Base-by-base conservation (phyloP, 371 early-diverging fungal genomes). In the Mucor piriformis region DNA sequence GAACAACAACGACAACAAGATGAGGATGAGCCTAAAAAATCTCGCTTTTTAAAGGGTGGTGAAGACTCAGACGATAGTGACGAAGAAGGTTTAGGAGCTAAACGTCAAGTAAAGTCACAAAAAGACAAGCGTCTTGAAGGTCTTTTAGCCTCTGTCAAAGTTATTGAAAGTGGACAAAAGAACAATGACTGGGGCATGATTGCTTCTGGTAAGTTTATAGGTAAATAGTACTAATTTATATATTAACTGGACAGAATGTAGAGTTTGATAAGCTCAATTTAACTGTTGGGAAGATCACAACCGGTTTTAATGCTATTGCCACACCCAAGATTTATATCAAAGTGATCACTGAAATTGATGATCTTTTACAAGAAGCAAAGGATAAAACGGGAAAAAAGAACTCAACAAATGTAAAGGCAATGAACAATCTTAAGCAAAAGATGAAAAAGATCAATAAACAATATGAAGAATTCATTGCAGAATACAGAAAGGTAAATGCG, bases 381-480 rank as follows among this genome's bases (percentile, higher is more conserved):
- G 66, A 66, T 7, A 91, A 92, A 80, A 74, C 86, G 11, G 77
- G 81, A 4, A 92, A 91, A 79, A 95, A 92, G 84, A 89, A 92
- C 69, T 79, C 90, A 21, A 77, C 79, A 51, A 86, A 90, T 46
- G 83, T 88, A 38, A 92, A 92, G 68, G 91, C 94, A n/a, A 74
- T 94, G 74, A 95, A 88, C 70, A 84, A 89, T 51, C 85, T 95
- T 85, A 93, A 92, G 83, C 94, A 93, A 73, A 93, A 92, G 73
- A 60, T 95, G 69, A 89, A 89, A 78, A 95, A 96, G 87, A 81
- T 88, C 76, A 84, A 82, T 72, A 94, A 92, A 76, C 66, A 74
- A 43, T 86, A 84, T 59, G 91, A 92, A 66, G 72, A 70, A 4
- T 81, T 84, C 50, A 84, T 97, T 40, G 81, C 82, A 38, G 84